Evolutionary conservation across 192 early-diverging fungal genomes (phyloP).

Genomic region (Coemansia erecta): DNA sequence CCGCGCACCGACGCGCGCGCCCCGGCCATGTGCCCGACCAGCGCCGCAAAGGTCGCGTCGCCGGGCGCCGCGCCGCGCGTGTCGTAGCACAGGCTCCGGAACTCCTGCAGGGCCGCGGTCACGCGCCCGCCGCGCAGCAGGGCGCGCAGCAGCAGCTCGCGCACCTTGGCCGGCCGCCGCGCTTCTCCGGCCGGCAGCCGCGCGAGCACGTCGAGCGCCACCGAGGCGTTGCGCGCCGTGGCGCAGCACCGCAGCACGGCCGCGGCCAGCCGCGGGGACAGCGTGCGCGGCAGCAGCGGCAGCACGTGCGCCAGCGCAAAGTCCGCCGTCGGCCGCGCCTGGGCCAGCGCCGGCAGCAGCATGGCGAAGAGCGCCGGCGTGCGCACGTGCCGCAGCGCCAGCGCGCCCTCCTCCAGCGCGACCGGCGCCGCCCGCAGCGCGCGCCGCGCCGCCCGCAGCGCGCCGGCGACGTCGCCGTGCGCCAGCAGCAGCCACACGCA

Average conservation of each 20-base stretch:
- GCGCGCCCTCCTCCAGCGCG: no score
- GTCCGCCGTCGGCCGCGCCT: neutral
- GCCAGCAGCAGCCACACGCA: no score
- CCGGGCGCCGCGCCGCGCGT: neutral
- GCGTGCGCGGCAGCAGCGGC: conserved; percentile 8
- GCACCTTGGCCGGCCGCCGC: conserved; percentile 9
- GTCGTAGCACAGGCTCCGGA: conserved; percentile 29
- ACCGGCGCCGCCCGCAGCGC: no score
- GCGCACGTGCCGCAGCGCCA: no score
- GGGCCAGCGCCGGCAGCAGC: no score
- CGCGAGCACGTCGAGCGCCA: conserved; percentile 13
- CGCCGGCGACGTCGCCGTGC: no score
- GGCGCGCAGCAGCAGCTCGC: conserved; percentile 45
- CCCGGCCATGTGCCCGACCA: conserved; percentile 23
- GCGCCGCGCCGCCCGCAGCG: no score
- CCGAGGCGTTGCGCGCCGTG: conserved; percentile 13
- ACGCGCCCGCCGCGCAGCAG: conserved; percentile 13
- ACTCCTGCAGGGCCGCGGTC: conserved; percentile 12
- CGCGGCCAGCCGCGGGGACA: neutral
- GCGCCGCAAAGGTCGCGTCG: conserved; percentile 22
- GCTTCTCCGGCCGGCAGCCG: neutral
- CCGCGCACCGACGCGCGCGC: conserved; percentile 17
- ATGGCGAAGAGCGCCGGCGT: no score
- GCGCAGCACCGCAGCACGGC: conserved; percentile 37
- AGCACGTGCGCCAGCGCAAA: conserved; percentile 9